Conservation (phyloP, 345 rosid genomes). For the Sonneratia caseolaris region DNA sequence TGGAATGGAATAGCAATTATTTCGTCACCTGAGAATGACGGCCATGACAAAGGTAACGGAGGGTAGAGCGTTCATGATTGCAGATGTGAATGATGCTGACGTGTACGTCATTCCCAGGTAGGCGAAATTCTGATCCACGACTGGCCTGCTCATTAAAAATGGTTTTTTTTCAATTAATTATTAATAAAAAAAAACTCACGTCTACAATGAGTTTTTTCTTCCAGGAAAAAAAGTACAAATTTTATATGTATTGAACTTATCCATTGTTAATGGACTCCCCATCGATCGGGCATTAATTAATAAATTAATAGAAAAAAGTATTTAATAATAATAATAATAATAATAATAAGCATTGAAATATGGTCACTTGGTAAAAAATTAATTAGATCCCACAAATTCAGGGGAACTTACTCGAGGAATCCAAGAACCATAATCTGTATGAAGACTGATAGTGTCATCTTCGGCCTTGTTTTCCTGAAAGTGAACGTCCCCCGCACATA, state of each 20-base stretch:
- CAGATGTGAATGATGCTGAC: conserved; percentile 60
- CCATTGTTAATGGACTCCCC: too few species aligned
- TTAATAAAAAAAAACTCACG: neutral
- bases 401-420: conserved; percentile 46
- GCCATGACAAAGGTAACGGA: conserved; percentile 67
- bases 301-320: too few species aligned
- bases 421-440: conserved; percentile 51
- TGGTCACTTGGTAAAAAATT: too few species aligned
- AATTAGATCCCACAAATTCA: too few species aligned
- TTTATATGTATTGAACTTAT: too few species aligned
- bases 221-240: too few species aligned
- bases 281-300: neutral
- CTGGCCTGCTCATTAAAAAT: conserved; percentile 35
- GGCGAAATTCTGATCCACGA: conserved; percentile 61
- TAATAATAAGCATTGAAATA: too few species aligned
- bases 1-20: neutral
- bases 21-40: conserved; percentile 38
- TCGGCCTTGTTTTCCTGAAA: conserved; percentile 65
- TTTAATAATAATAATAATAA: too few species aligned
- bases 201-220: neutral
- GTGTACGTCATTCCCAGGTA: conserved; percentile 61
- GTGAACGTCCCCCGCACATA: neutral
- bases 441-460: conserved; percentile 56
- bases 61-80: conserved; percentile 71
- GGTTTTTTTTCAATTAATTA: neutral